A percentile compares a stretch with the other conserved stretches of the same genome.
phyloP scores from a whole-genome alignment of 108 stramenopile species.

The Cyclotella atomus region DNA sequence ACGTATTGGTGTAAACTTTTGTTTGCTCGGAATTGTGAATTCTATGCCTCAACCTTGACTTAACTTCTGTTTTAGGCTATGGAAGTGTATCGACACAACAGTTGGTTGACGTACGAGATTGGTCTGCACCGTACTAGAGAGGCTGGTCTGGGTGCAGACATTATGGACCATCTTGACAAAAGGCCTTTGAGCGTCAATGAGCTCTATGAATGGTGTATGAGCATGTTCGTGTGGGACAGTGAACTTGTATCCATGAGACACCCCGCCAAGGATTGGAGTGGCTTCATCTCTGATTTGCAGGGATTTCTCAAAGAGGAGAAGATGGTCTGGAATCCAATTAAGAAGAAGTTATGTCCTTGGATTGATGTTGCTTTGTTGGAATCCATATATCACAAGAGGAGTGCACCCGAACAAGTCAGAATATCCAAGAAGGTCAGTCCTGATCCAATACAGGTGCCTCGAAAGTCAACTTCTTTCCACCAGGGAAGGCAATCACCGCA shows the following conservation, averaged over 20 bases:
- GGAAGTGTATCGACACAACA: conserved; percentile 49
- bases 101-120: conserved; percentile 55
- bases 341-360: conserved; percentile 46
- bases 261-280: neutral
- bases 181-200: neutral
- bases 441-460: too few species aligned
- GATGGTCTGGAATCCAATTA: conserved; percentile 49
- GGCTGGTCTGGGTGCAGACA: conserved; percentile 28
- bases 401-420: neutral
- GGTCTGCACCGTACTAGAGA: conserved; percentile 53
- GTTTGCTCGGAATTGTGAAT: neutral
- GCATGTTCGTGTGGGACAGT: neutral
- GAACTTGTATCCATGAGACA: neutral
- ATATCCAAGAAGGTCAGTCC: neutral
- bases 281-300: neutral
- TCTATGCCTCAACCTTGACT: neutral
- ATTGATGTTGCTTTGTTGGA: conserved; percentile 38
- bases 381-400: conserved; percentile 1
- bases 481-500: too few species aligned
- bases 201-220: neutral
- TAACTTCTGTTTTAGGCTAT: conserved; percentile 10
- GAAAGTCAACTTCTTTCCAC: too few species aligned
- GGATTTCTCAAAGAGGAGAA: conserved; percentile 29
- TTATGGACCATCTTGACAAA: conserved; percentile 53
- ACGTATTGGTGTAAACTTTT: neutral